Percentiles rank a stretch among this genome's conserved stretches.
Evolutionary conservation across 2,329 filamentous ascomycete species (phyloP).

Genomic region (Neocatenulostroma microsporum): DNA sequence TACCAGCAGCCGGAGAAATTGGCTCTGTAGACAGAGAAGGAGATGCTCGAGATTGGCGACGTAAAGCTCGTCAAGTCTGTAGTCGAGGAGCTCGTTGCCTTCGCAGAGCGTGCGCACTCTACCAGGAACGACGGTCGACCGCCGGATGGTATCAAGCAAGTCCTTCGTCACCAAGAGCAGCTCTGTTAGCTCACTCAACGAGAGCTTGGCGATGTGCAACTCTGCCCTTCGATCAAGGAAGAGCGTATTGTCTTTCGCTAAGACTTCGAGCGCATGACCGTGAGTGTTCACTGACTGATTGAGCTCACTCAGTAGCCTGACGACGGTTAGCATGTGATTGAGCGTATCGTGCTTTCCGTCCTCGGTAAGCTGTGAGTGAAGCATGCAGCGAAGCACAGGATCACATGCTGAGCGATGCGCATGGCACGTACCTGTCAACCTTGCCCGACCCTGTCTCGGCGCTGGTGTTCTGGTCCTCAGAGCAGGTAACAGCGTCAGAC

Average conservation of each 20-base stretch:
- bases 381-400: neutral
- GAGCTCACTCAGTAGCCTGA: constrained; percentile 10
- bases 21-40: constrained; percentile 32
- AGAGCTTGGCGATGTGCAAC: constrained; percentile 24
- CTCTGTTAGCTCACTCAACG: constrained; percentile 24
- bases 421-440: constrained; percentile 3
- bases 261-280: constrained; percentile 22
- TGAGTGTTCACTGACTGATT: constrained; percentile 11
- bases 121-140: constrained; percentile 6
- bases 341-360: neutral
- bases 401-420: neutral
- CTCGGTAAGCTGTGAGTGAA: neutral
- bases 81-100: constrained; percentile 22
- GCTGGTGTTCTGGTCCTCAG: too few species aligned
- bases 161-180: constrained; percentile 26
- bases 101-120: constrained; percentile 15
- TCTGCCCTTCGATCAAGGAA: constrained; percentile 31
- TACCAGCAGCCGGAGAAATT: constrained; percentile 25
- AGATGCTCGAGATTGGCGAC: constrained; percentile 39
- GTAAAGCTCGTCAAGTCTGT: constrained; percentile 27
- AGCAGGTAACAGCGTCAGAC: too few species aligned
- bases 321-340: constrained; percentile 5
- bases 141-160: constrained; percentile 25
- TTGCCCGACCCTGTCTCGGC: too few species aligned
- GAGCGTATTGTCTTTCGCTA: constrained; percentile 26